These are phyloP conservation scores for Plenodomus biglobosus DNA, from an alignment of 2,329 filamentous ascomycete genomes.

Conservation along the genomic window DNA sequence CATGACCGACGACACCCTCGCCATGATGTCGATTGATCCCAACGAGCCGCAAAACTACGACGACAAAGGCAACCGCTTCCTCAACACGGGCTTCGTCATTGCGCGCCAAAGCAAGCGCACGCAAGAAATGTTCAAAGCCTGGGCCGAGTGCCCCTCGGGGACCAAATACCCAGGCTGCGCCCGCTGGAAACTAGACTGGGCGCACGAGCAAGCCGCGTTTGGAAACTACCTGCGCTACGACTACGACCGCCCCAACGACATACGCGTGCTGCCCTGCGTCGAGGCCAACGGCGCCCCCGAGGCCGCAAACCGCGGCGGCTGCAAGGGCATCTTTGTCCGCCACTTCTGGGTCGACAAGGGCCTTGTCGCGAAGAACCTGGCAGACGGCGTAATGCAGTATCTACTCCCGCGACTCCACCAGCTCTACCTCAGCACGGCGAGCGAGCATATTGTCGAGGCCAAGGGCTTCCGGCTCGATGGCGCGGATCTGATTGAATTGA, in stretches of 20 bases:
- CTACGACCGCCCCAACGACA: slow-evolving; percentile 41
- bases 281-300: slow-evolving; percentile 45
- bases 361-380: slow-evolving; percentile 34
- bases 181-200: slow-evolving; percentile 41
- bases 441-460: slow-evolving; percentile 37
- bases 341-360: slow-evolving; percentile 45
- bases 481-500: slow-evolving; percentile 37
- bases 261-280: slow-evolving; percentile 42
- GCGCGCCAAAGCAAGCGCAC: slow-evolving; percentile 45
- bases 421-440: slow-evolving; percentile 31
- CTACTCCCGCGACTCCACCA: slow-evolving; percentile 40
- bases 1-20: slow-evolving; percentile 48
- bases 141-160: slow-evolving; percentile 43
- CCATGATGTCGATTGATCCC: slow-evolving; percentile 53
- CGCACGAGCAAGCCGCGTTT: slow-evolving; percentile 45
- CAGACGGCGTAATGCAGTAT: slow-evolving; percentile 43
- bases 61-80: slow-evolving; percentile 42
- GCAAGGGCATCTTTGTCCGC: slow-evolving; percentile 44
- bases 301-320: slow-evolving; percentile 36
- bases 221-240: slow-evolving; percentile 45
- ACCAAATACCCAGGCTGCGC: slow-evolving; percentile 40
- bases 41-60: slow-evolving; percentile 49
- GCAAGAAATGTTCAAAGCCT: slow-evolving; percentile 43
- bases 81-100: slow-evolving; percentile 52
- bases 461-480: slow-evolving; percentile 40